Evolutionary conservation across 106 monocot species (phyloP).

Genomic region (Dendrobium nobile): DNA sequence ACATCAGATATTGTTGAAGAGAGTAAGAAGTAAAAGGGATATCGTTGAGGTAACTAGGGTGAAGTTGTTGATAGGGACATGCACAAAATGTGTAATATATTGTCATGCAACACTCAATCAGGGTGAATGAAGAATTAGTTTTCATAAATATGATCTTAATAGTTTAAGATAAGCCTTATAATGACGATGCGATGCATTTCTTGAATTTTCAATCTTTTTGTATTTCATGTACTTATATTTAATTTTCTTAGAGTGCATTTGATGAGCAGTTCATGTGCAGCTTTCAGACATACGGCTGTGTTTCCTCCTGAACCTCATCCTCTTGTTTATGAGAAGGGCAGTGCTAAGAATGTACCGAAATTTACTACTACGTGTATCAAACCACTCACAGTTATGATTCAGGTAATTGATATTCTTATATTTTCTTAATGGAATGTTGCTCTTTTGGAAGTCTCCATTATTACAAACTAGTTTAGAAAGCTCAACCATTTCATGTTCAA

Average conservation of each 20-base stretch:
- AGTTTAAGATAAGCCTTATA: neutral
- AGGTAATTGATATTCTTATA: constrained; percentile 37
- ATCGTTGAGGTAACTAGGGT: neutral
- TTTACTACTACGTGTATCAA: constrained; percentile 55
- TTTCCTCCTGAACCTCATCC: constrained; percentile 91
- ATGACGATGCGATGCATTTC: neutral
- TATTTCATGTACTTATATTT: neutral
- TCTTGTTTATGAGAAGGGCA: constrained; percentile 52
- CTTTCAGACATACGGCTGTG: constrained; percentile 72
- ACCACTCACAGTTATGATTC: constrained; percentile 84
- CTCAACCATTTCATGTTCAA: neutral
- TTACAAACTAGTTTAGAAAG: neutral
- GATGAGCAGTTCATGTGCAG: constrained; percentile 20
- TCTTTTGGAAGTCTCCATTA: constrained; percentile 4
- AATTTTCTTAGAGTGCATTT: neutral
- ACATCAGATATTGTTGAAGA: neutral
- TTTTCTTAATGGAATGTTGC: neutral
- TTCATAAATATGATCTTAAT: neutral
- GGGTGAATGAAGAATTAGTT: neutral
- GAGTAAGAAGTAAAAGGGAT: neutral
- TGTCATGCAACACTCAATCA: neutral
- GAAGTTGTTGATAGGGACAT: neutral
- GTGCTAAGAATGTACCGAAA: constrained; percentile 25
- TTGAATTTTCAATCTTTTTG: neutral
- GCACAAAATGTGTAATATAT: neutral